A percentile compares a stretch with the other conserved stretches of the same genome.
Evolutionary conservation across 1,284 basidiomycete genomes (phyloP).

Genomic region (Malassezia obtusa): DNA sequence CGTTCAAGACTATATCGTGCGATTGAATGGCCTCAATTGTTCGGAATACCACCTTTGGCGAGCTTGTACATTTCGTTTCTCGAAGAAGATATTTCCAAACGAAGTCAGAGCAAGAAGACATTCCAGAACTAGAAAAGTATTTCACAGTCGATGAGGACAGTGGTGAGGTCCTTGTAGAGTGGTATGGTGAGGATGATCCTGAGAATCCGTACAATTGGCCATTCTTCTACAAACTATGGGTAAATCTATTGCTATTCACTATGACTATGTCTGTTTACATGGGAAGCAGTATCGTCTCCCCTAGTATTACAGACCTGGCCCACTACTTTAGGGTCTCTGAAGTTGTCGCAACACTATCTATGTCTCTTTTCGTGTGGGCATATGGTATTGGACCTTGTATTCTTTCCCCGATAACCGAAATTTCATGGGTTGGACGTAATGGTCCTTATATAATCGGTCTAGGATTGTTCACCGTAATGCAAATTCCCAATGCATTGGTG

Average conservation of each 20-base stretch:
- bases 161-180: conserved; percentile 47
- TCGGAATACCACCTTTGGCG: no score
- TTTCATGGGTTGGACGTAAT: conserved; percentile 29
- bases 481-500: conserved; percentile 14
- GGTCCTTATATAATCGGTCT: conserved; percentile 17
- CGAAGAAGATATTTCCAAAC: no score
- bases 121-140: no score
- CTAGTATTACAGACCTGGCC: conserved; percentile 53
- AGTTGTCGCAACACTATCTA: conserved; percentile 19
- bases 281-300: conserved; percentile 23
- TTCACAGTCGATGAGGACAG: no score
- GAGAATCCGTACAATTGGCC: conserved; percentile 47
- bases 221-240: conserved; percentile 29
- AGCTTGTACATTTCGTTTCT: no score
- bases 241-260: conserved; percentile 36
- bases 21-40: no score
- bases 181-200: conserved; percentile 43
- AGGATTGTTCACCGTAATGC: conserved; percentile 15
- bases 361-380: conserved; percentile 30
- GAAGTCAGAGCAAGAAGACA: no score
- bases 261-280: conserved; percentile 52
- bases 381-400: conserved; percentile 31
- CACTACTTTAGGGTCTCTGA: conserved; percentile 14
- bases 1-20: no score
- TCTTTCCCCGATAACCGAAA: conserved; percentile 42